Percentiles rank a stretch among this genome's conserved stretches.
Conservation (phyloP, 306 rosid genomes). For the Acacia acuminata region DNA sequence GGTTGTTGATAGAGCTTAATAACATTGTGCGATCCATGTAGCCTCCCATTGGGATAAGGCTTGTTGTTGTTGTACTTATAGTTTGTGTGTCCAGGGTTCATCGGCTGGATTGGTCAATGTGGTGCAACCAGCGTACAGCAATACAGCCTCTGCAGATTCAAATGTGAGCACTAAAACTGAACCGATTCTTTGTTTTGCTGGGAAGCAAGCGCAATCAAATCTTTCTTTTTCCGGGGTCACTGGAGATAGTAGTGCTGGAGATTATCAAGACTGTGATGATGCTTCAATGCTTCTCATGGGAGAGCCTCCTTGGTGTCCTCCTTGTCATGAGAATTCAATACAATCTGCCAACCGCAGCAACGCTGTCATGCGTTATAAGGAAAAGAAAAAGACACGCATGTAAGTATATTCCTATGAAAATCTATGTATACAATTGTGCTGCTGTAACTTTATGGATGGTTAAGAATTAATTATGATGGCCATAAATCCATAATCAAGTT, state of each 20-base stretch:
- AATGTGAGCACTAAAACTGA: slow-evolving; percentile 77
- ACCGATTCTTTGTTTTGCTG: slow-evolving; percentile 54
- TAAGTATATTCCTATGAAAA: slow-evolving; percentile 43
- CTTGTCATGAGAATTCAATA: slow-evolving; percentile 62
- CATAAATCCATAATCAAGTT: slow-evolving; percentile 3
- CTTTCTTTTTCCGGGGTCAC: slow-evolving; percentile 74
- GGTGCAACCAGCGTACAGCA: slow-evolving; percentile 71
- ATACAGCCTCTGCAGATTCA: slow-evolving; percentile 84
- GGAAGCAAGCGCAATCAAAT: slow-evolving; percentile 64
- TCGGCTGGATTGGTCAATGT: slow-evolving; percentile 49
- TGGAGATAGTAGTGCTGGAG: slow-evolving; percentile 67
- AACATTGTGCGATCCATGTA: too few species aligned
- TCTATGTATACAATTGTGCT: slow-evolving; percentile 5
- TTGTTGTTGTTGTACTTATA: slow-evolving; percentile 1
- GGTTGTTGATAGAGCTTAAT: too few species aligned
- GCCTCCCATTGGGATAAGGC: too few species aligned
- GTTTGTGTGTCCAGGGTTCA: slow-evolving; percentile 54
- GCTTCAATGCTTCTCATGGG: slow-evolving; percentile 83
- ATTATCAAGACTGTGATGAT: slow-evolving; percentile 88
- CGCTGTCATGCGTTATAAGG: slow-evolving; percentile 96
- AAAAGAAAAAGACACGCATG: slow-evolving; percentile 91
- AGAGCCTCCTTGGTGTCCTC: slow-evolving; percentile 93
- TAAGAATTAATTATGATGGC: neutral
- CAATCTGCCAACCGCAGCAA: slow-evolving; percentile 80
- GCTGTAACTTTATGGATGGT: neutral